phyloP scores from a whole-genome alignment of 2,329 filamentous ascomycete genomes.

The Sarocladiaceae sp. region DNA sequence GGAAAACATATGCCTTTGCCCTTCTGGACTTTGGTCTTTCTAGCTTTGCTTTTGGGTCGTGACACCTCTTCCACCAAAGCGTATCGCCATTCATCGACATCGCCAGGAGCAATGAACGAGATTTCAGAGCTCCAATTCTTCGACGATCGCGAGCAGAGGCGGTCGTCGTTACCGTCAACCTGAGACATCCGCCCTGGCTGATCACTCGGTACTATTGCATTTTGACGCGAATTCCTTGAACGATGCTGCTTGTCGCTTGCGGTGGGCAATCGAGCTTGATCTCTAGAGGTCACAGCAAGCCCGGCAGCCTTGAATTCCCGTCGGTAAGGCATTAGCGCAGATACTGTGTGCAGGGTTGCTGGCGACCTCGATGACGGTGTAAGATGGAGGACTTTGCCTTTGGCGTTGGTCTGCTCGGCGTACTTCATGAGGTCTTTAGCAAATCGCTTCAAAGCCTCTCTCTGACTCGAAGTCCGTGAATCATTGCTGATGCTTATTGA shows the following conservation, averaged over 20 bases:
- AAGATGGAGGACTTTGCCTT: conserved; percentile 30
- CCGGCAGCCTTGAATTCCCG: conserved; percentile 47
- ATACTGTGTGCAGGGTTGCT: conserved; percentile 43
- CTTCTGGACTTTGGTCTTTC: not conserved
- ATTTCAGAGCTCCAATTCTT: conserved; percentile 21
- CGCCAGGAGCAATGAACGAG: conserved; percentile 22
- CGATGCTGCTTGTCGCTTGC: not conserved
- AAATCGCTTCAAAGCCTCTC: conserved; percentile 32
- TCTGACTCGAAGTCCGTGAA: conserved; percentile 38
- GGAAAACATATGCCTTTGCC: conserved; percentile 20
- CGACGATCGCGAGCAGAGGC: conserved; percentile 8
- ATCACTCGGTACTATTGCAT: not conserved
- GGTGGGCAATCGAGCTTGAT: conserved; percentile 28
- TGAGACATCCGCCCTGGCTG: conserved; percentile 15
- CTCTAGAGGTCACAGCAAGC: conserved; percentile 47
- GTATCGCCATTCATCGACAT: conserved; percentile 27
- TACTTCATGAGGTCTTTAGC: conserved; percentile 23
- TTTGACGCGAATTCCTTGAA: not conserved
- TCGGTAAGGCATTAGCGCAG: conserved; percentile 46
- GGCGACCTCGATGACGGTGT: conserved; percentile 34
- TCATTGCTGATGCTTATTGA: conserved; percentile 9
- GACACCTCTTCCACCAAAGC: conserved; percentile 26
- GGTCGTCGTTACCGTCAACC: conserved; percentile 22
- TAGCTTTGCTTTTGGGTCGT: conserved; percentile 12
- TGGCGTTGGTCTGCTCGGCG: conserved; percentile 27